Conservation (phyloP, 768 basidiomycete genomes). For the Hemileccinum impolitum region DNA sequence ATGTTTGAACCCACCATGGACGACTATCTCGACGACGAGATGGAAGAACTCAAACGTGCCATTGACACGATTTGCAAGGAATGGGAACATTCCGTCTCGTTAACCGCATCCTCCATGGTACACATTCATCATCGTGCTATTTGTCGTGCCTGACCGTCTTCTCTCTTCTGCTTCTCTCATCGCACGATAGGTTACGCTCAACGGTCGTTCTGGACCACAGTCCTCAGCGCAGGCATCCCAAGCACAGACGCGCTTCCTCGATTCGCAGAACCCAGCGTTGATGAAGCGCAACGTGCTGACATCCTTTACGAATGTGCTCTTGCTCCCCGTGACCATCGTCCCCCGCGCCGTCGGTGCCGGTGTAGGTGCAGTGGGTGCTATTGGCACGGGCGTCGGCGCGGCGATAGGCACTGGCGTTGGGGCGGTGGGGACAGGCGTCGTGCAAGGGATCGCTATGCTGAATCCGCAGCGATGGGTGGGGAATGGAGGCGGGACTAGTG, state of each 20-base stretch:
- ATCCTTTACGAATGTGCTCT: conserved; percentile 84
- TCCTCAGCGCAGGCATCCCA: neutral
- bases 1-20: conserved; percentile 99
- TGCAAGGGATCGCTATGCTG: conserved; percentile 82
- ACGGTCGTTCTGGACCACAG: neutral
- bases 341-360: conserved; percentile 76
- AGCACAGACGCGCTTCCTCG: conserved; percentile 60
- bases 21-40: conserved; percentile 94
- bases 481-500: conserved; percentile 14
- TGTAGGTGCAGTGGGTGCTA: conserved; percentile 40
- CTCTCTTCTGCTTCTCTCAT: neutral
- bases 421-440: conserved; percentile 67
- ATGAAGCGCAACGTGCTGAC: conserved; percentile 92
- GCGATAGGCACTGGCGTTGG: conserved; percentile 52
- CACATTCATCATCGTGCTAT: neutral
- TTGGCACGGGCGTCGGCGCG: no score
- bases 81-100: conserved; percentile 64
- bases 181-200: conserved; percentile 9
- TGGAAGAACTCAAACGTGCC: conserved; percentile 70
- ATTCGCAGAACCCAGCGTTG: conserved; percentile 83
- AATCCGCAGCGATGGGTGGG: conserved; percentile 87
- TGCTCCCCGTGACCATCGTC: conserved; percentile 95
- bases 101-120: conserved; percentile 35
- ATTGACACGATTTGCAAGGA: conserved; percentile 72
- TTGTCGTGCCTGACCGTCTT: no score